These are phyloP conservation scores for Wallacemonas collosoma DNA, from an alignment of 208 protist genomes.

Conservation along the genomic window DNA sequence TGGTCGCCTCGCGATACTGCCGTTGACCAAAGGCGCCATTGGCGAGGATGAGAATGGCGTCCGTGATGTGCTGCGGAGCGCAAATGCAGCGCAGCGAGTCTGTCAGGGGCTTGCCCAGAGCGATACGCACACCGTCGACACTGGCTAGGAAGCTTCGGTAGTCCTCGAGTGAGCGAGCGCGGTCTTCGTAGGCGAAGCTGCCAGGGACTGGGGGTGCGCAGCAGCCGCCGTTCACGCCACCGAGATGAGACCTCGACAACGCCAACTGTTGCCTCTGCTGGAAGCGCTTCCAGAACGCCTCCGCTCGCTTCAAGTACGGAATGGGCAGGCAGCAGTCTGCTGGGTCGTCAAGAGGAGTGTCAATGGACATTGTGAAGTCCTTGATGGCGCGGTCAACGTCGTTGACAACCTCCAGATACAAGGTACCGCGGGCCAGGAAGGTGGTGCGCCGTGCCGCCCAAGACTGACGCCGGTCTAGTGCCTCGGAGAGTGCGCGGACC, in stretches of 20 bases:
- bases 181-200: constrained; percentile 28
- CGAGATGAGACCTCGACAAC: constrained; percentile 24
- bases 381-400: constrained; percentile 74
- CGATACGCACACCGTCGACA: constrained; percentile 20
- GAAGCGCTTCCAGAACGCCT: constrained; percentile 55
- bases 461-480: constrained; percentile 69
- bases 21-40: constrained; percentile 70
- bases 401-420: constrained; percentile 55
- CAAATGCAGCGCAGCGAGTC: constrained; percentile 31
- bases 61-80: constrained; percentile 50
- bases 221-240: constrained; percentile 56
- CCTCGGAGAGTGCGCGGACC: constrained; percentile 65
- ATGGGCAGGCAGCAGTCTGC: constrained; percentile 61
- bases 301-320: constrained; percentile 76
- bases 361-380: constrained; percentile 78
- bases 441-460: constrained; percentile 51
- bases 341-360: constrained; percentile 35
- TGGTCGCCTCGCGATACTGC: constrained; percentile 51
- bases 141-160: constrained; percentile 40
- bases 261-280: constrained; percentile 3
- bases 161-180: constrained; percentile 30
- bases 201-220: constrained; percentile 65
- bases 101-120: constrained; percentile 1
- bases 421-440: constrained; percentile 71
- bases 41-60: constrained; percentile 81